Evolutionary conservation across 2,329 filamentous ascomycete species (phyloP).

Genomic region (Xylariaceae sp.): DNA sequence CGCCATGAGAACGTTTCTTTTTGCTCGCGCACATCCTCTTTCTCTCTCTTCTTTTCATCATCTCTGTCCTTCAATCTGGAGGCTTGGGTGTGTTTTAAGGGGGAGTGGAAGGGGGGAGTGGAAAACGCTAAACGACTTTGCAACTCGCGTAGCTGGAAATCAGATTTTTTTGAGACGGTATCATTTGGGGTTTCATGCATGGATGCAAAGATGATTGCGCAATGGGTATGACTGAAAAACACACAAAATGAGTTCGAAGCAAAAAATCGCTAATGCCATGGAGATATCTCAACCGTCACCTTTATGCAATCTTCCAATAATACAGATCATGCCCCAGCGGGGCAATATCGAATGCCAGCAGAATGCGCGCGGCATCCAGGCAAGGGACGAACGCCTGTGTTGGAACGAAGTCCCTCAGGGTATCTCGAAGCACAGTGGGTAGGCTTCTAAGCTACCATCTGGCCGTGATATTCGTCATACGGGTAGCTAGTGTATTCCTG

Average conservation of each 20-base stretch:
- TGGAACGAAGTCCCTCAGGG: not conserved
- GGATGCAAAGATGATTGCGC: conserved; percentile 29
- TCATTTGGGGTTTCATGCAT: conserved; percentile 22
- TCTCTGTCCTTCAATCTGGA: conserved; percentile 24
- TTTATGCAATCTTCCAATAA: conserved; percentile 41
- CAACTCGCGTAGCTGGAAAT: conserved; percentile 28
- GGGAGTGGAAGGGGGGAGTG: conserved; percentile 13
- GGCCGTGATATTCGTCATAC: conserved; percentile 37
- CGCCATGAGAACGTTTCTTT: conserved; percentile 9
- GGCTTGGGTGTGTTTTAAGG: conserved; percentile 10
- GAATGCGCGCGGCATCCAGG: conserved; percentile 1
- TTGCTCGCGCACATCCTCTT: conserved; percentile 24
- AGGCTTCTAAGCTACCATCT: conserved; percentile 27
- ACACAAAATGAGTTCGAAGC: conserved; percentile 33
- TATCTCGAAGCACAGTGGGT: conserved; percentile 12
- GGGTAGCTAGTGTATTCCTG: conserved; percentile 43
- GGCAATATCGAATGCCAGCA: conserved; percentile 16
- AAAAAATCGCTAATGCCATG: conserved; percentile 44
- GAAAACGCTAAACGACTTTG: conserved; percentile 23
- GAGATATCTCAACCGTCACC: conserved; percentile 41
- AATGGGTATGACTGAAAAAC: conserved; percentile 35
- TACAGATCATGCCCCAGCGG: conserved; percentile 30
- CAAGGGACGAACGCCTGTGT: not conserved
- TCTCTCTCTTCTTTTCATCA: too few species aligned
- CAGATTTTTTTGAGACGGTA: conserved; percentile 30